Conservation (phyloP, 2,329 filamentous ascomycete species). For the Grosmannia clavigera region DNA sequence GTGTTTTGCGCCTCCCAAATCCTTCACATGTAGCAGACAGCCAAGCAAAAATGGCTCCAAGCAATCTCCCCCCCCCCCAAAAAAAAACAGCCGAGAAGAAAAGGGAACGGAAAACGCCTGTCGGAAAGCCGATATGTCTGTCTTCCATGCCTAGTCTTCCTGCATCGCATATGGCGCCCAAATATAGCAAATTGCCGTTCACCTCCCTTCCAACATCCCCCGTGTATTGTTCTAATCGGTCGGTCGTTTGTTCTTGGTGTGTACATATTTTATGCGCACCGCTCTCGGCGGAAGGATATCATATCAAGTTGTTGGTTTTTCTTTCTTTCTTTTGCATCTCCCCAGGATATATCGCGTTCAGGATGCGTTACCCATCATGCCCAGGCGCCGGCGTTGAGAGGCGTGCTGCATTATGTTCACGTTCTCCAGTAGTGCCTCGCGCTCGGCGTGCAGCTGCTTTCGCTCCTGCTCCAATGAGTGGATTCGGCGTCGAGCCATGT, state of each 20-base stretch:
- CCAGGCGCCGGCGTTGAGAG: constrained; percentile 5
- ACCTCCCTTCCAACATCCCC: not conserved
- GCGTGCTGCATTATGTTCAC: constrained; percentile 6
- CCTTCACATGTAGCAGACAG: not conserved
- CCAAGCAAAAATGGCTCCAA: not conserved
- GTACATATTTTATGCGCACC: not conserved
- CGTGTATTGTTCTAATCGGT: not conserved
- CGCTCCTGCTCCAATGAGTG: constrained; percentile 26
- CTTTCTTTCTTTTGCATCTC: not conserved
- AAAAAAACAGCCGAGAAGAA: not conserved
- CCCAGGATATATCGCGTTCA: not conserved
- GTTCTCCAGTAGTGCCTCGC: constrained; percentile 7
- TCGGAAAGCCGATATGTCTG: not conserved
- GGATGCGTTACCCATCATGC: not conserved
- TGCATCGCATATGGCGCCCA: not conserved
- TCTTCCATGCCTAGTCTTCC: not conserved
- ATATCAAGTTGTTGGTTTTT: not conserved
- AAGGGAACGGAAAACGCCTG: not conserved
- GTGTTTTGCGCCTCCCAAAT: not conserved
- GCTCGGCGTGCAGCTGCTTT: constrained; percentile 14
- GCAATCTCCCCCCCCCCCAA: not conserved
- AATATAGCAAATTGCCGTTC: not conserved
- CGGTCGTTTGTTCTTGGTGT: not conserved
- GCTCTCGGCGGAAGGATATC: not conserved
- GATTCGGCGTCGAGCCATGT: constrained; percentile 30